Base-by-base conservation (phyloP, 805 yeast genomes). In the Blastobotrys terrestris region DNA sequence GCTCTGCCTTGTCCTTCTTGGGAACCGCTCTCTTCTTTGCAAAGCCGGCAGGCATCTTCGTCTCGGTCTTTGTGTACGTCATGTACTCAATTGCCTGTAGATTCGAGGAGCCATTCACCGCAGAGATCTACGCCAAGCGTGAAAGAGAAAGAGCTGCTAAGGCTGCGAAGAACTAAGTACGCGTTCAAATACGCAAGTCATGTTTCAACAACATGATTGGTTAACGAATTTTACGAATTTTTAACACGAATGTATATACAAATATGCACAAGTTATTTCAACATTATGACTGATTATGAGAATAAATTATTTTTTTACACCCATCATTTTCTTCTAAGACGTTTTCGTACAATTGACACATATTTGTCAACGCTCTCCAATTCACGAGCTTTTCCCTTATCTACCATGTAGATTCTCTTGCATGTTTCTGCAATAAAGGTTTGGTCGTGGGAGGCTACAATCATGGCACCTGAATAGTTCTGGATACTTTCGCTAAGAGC, bases 401-500 rank as follows among this genome's bases (percentile, higher is more conserved):
- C 96, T 53, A 92, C 96, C 62, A 86, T 81, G 98, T 98, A 92
- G 72, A 91, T 97, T 74, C 94, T 98, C 40, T 98, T 97, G 71
- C 97, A 91, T 63, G 94, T 73, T 3, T 98, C 98, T 52, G 97
- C 95, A 44, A 91, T 97, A 61, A 92, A 92, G 72, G 94, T 98
- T 65, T 84, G 85, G 76, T 92, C 92, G 76, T 92, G 99, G 58
- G 98, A 91, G 72, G 94, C 94, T 95, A 92, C 88, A 53, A 92
- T 95, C 57, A 92, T 98, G 74, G 97, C 98, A 67, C 99, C 99
- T 57, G 81, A 72, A 98, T 97, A 92, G 69, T 91, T 97, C 83
- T 22, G 98, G 98, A 62, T 94, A 78, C 48, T 97, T 98, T 70
- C 98, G 98, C 57, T 94, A 77, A 26, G 98, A 90, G 70, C 94